Base-by-base conservation (phyloP, 2,329 filamentous ascomycete species). In the Rhinocladiella mackenziei region DNA sequence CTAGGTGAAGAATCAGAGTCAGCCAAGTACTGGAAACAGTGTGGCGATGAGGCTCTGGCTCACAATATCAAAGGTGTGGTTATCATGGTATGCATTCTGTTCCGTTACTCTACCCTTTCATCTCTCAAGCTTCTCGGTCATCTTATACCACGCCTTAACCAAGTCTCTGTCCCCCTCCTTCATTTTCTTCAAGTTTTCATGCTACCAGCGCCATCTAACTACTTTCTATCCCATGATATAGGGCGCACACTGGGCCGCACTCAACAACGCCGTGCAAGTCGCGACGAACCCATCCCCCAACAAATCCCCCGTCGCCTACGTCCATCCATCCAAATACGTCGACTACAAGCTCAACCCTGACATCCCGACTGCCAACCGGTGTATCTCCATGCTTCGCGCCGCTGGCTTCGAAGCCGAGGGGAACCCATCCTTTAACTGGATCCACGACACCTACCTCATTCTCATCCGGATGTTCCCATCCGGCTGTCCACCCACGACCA, bases 361-460 rank as follows among this genome's bases (percentile, higher is more conserved):
- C 60, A 65, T 84, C 2, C 56, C 63, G 3, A 77, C 70, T 7
- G 73, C 70, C 0, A 60, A 72, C 13, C 64, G 66, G 6, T 76
- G 75, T 56, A 68, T 81, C 33, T 53, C 62, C 0, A 63, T 78
- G 39, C 68, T 84, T 2, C 53, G 62, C 3, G 57, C 60, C 2
- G 68, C 70, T 1, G 79, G 80, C 6, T 76, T 84, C 62, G 67
- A 76, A 23, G 77, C 72, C 1, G 58, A 62, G 3, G 64, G 61
- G 1, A 80, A 84, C 57, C 55, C 69, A 0, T 68, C 58, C 0
- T 85, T 85, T 52, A 77, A 84, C 57, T 85, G 81, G 81, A 84
- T 85, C 58, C 81, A 86, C 66, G 82, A 86, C 61, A 83, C 78
- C 0, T 85, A 79, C 57, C 71, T 85, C 2, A 75, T 85, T 44